Base-by-base conservation (phyloP, 495 filamentous ascomycete genomes). In the Penicillium malachiteum region DNA sequence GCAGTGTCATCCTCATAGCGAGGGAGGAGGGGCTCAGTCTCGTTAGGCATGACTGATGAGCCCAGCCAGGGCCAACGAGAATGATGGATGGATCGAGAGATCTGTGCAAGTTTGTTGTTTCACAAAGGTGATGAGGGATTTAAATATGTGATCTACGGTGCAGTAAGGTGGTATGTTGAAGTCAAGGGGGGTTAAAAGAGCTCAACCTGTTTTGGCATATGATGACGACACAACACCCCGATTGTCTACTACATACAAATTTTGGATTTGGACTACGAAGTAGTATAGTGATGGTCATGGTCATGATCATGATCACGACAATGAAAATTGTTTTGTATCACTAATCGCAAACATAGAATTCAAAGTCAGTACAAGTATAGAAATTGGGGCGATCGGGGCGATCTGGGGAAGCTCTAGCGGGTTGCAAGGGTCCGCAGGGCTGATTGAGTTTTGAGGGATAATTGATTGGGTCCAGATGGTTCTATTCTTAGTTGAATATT, bases 1-100 rank as follows among this genome's bases (percentile, higher is more conserved):
- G 79, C 70, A 8, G 91, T 96, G 59, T 92, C 89, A 69, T 94
- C 87, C 56, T 86, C 79, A 73, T 96, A 96, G 58, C 85, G 87
- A 60, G 92, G 87, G 32, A 96, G 84, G 31, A 96, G 80, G 40
- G 91, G 90, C 58, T 92, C 82, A 16, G 79, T 85, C 58, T 90
- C 87, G 57, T 73, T 74, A 16, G 78, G 64, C 79, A 87, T 81
- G 49, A 55, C 11, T 72, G 63, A 44, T 42, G 50, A 44, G 12
- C 37, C 50, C 50, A 33, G 7, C 39, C 8, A 8, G 26, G 30
- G 38, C 38, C 39, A 38, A 38, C 34, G 43, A 18, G 11, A 30
- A 14, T 50, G 17, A 13, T 41, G 18, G 16, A 37, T 37, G 13
- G 6, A 13, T 14, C 8, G 26, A 42, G 35, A 38, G 13, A 17